Base-by-base conservation (phyloP, 768 basidiomycete species). In the Boletus subparvulus region DNA sequence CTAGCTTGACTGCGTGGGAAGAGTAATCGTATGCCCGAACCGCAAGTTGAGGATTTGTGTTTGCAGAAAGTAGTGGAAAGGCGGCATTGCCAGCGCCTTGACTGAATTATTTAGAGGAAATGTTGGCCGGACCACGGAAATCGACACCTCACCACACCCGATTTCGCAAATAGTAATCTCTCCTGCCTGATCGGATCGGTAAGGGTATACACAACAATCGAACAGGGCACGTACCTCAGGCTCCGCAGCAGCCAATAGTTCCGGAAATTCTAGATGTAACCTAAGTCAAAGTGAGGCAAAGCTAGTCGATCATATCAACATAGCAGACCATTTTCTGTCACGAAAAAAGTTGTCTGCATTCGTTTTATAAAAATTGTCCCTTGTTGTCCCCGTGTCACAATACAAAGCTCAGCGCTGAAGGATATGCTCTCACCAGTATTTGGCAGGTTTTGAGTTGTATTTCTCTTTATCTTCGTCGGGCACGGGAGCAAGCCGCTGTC, bases 251-350 rank as follows among this genome's bases (percentile, higher is more conserved):
- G 79, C 79, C 26, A 89, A 75, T 21, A 98, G 80, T 65, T 98
- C 94, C 0, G 90, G 91, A 65, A 98, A 98, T 71, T 99, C 97
- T n/a, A 92, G 84, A 63, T 90, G 84, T 32, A 98, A 78, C 96
- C 88, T 90, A 32, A 0, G 6, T 37, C 35, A 8, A 53, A 47
- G 42, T 68, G 33, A 60, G 55, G 12, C 37, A 8, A 50, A 7
- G 13, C 19, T 17, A 21, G 1, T 32, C 13, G 28, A 42, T 47
- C 45, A 21, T 21, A 43, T 47, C 44, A 2, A 35, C 19, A 26
- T 3, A 1, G 36, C 50, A 6, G 1, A 85, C 89, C 97, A 99
- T 77, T 93, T 91, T 55, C 97, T 80, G 73, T 98, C 87, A 40
- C 91, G 87, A 77, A 98, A 99, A 74, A 99, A 98, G 62, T 95